A percentile compares a stretch with the other conserved stretches of the same genome.
These are phyloP conservation scores for Phytophthora pini DNA, from an alignment of 352 stramenopile species.

Conservation along the genomic window DNA sequence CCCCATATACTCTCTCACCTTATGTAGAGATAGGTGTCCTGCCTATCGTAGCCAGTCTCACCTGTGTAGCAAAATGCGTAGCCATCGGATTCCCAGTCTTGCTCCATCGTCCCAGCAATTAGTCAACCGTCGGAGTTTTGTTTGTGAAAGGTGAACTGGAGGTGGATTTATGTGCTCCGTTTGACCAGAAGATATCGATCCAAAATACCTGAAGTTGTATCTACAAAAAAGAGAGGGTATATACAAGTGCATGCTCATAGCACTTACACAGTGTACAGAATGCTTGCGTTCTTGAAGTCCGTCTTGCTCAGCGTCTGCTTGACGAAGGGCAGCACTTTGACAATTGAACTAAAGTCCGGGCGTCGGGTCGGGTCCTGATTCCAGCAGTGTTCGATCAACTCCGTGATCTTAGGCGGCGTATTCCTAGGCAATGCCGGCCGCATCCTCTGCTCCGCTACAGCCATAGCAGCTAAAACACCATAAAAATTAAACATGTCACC, in stretches of 20 bases:
- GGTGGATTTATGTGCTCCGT: too few relatives aligned
- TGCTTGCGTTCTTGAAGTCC: slow-evolving; percentile 46
- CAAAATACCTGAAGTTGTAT: not conserved
- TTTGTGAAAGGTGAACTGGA: too few relatives aligned
- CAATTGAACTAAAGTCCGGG: slow-evolving; percentile 56
- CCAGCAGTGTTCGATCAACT: slow-evolving; percentile 71
- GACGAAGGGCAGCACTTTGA: slow-evolving; percentile 58
- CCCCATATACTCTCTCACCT: too few relatives aligned
- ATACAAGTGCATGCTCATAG: not conserved
- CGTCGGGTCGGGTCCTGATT: slow-evolving; percentile 57
- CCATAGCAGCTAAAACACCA: slow-evolving; percentile 51
- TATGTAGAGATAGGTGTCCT: too few relatives aligned
- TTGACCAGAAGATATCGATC: too few relatives aligned
- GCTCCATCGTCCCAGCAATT: too few relatives aligned
- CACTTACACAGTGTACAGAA: slow-evolving; percentile 29
- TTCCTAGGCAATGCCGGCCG: slow-evolving; percentile 67
- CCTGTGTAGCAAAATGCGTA: too few relatives aligned
- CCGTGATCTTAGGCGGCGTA: slow-evolving; percentile 56
- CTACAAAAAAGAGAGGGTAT: slow-evolving; percentile 1
- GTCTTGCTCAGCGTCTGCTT: slow-evolving; percentile 58
- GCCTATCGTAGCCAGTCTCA: too few relatives aligned
- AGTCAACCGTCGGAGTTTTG: too few relatives aligned
- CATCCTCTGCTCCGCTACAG: slow-evolving; percentile 64
- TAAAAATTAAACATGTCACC: not conserved
- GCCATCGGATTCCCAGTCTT: too few relatives aligned